Evolutionary conservation across 2,329 filamentous ascomycete species (phyloP).

Genomic region (Nemania diffusa): DNA sequence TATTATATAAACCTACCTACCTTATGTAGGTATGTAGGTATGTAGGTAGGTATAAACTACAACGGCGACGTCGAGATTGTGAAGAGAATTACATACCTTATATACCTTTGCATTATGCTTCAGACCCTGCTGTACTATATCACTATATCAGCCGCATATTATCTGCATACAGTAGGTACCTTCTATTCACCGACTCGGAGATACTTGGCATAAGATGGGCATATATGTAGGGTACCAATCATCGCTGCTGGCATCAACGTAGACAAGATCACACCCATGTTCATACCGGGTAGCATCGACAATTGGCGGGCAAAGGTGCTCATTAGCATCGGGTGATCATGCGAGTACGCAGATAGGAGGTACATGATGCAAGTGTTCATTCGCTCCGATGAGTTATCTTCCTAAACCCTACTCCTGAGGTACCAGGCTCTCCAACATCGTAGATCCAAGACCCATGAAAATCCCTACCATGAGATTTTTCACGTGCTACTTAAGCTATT

Average conservation of each 20-base stretch:
- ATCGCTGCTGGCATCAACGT: background rate
- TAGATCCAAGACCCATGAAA: background rate
- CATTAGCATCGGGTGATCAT: slow-evolving; percentile 10
- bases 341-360: background rate
- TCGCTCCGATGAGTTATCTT: slow-evolving; percentile 2
- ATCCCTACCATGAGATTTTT: background rate
- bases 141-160: slow-evolving; percentile 25
- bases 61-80: too few relatives aligned
- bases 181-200: background rate
- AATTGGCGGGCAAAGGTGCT: slow-evolving; percentile 15
- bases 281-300: slow-evolving; percentile 5
- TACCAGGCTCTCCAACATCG: background rate
- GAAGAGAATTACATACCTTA: too few relatives aligned
- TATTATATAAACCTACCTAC: background rate
- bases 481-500: background rate
- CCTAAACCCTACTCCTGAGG: background rate
- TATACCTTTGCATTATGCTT: background rate
- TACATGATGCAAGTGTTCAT: background rate
- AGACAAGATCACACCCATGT: slow-evolving; percentile 23
- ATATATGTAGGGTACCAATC: background rate
- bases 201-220: slow-evolving; percentile 15
- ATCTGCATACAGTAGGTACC: background rate
- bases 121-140: background rate
- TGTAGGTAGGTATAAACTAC: background rate
- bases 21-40: background rate